Base-by-base conservation (phyloP, 441 rosid species). In the Aleurites moluccanus region DNA sequence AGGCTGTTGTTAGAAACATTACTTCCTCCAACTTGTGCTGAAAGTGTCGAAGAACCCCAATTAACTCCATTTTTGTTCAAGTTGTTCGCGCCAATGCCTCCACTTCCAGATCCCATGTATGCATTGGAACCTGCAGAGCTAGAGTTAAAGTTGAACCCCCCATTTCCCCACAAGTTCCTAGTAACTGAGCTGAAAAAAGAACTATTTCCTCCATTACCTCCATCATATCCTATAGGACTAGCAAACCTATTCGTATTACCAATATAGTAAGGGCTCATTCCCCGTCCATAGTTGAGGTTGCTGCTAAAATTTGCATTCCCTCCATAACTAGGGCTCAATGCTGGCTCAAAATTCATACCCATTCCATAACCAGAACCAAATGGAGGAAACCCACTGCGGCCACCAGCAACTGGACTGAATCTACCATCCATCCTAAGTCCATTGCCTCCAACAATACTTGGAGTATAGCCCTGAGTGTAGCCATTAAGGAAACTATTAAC, bases 401-500 rank as follows among this genome's bases (percentile, higher is more conserved):
- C 88, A 75, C 84, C 85, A 65, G 89, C 85, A 83, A 89, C 92
- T 0, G 96, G 90, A 74, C 92, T 88, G 77, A 89, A 95, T 74
- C 98, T 91, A 67, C 90, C 88, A 85, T 93, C 99, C 92, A 92
- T 86, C 77, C 97, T 87, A 74, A 91, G 86, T 73, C 94, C 95
- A 62, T 87, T 91, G 49, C 97, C 96, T 78, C 94, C 97, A 82
- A 87, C 88, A 18, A 89, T 79, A 77, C 83, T 83, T 20, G 91
- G 93, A 84, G 72, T 82, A 78, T 88, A 96, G 38, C 93, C 98
- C 79, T 85, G 92, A 79, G 85, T 87, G 83, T 87, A 92, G 21
- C 92, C 94, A 83, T 83, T 87, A 47, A 90, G 82, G 62, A 93
- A 87, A 83, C 80, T 86, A 75, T 80, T 86, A 76, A 86, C 89